These are phyloP conservation scores for Trichothecium roseum DNA, from an alignment of 2,329 filamentous ascomycete genomes.

Conservation along the genomic window DNA sequence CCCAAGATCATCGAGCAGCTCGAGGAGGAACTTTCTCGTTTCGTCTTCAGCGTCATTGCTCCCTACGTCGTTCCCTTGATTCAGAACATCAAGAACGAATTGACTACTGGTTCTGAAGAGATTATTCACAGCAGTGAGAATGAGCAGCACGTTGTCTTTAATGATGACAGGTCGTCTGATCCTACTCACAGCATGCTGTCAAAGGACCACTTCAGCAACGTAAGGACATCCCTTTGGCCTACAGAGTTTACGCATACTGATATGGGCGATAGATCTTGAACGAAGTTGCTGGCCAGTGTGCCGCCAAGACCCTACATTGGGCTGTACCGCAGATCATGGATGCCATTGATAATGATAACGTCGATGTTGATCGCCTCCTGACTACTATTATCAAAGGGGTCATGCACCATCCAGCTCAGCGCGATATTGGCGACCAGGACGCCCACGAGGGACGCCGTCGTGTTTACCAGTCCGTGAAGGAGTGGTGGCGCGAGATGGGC, in stretches of 20 bases:
- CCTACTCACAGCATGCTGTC: conserved; percentile 94
- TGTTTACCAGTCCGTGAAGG: conserved; percentile 71
- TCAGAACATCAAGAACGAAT: conserved; percentile 74
- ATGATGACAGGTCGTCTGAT: conserved; percentile 64
- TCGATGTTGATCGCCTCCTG: conserved; percentile 60
- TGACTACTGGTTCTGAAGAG: conserved; percentile 75
- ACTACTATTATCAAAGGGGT: conserved; percentile 72
- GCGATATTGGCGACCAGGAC: conserved; percentile 58
- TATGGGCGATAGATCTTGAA: conserved; percentile 52
- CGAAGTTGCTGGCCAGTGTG: conserved; percentile 75
- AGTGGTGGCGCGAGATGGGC: conserved; percentile 69
- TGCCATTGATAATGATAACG: conserved; percentile 69
- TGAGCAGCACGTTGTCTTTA: conserved; percentile 80
- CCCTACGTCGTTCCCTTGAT: conserved; percentile 83
- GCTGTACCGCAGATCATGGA: conserved; percentile 81
- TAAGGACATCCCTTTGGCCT: conserved; percentile 24
- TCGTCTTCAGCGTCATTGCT: conserved; percentile 85
- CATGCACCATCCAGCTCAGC: conserved; percentile 79
- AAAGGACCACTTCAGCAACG: conserved; percentile 89
- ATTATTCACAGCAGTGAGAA: conserved; percentile 77
- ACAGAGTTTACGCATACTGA: conserved; percentile 1
- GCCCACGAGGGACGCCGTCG: conserved; percentile 59
- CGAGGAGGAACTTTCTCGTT: conserved; percentile 77
- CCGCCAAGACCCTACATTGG: conserved; percentile 71
- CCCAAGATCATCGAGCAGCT: conserved; percentile 79